Conservation (phyloP, 305 asterid genomes). For the Fraxinus dipetala region DNA sequence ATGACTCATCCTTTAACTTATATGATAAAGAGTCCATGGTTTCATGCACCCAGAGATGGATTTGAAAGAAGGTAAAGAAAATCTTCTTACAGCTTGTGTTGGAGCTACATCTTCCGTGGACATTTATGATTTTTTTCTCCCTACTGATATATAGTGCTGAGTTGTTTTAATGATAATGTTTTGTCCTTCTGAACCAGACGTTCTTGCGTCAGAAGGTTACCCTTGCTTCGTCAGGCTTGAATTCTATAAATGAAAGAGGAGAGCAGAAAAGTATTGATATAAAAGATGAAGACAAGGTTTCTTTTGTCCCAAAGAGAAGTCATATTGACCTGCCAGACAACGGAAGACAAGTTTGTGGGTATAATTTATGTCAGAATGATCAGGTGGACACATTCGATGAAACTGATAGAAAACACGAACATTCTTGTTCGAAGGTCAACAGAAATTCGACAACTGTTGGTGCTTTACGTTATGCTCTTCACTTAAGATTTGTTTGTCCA, state of each 20-base stretch:
- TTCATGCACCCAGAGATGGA: slow-evolving; percentile 2
- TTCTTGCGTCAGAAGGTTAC: slow-evolving; percentile 74
- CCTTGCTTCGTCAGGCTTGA: slow-evolving; percentile 46
- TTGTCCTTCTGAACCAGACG: slow-evolving; percentile 43
- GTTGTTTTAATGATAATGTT: slow-evolving; percentile 8
- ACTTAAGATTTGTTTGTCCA: slow-evolving; percentile 61
- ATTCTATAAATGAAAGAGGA: slow-evolving; percentile 30
- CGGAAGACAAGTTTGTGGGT: slow-evolving; percentile 28
- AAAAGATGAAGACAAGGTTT: slow-evolving; percentile 28
- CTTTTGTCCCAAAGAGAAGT: slow-evolving; percentile 17
- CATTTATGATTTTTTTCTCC: background rate
- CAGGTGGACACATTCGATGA: slow-evolving; percentile 26
- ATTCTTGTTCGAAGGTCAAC: slow-evolving; percentile 36
- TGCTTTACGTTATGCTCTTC: slow-evolving; percentile 75
- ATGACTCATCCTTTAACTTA: background rate
- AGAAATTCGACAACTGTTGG: slow-evolving; percentile 38
- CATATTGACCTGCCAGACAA: slow-evolving; percentile 15
- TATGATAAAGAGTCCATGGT: background rate
- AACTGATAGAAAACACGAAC: slow-evolving; percentile 36
- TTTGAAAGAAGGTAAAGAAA: background rate
- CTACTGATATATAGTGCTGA: slow-evolving; percentile 1
- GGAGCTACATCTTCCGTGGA: slow-evolving; percentile 1
- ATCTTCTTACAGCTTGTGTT: background rate
- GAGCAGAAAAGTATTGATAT: slow-evolving; percentile 26
- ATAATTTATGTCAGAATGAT: slow-evolving; percentile 29